phyloP scores from a whole-genome alignment of 2,329 filamentous ascomycete species.

The Aspergillus fructus region DNA sequence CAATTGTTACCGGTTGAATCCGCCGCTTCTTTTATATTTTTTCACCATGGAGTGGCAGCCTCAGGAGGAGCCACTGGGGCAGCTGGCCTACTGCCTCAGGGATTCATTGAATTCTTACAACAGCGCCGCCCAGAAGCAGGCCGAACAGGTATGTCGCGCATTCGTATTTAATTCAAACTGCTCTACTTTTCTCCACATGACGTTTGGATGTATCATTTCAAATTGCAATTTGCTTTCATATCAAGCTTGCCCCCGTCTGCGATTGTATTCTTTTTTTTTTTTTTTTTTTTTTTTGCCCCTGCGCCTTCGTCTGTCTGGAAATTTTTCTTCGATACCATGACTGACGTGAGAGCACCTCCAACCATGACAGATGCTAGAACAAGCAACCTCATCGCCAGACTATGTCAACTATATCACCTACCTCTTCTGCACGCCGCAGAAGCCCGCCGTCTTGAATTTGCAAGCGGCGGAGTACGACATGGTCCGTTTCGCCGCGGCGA shows the following conservation, averaged over 20 bases:
- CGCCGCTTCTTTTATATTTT: slow-evolving; percentile 7
- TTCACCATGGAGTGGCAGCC: slow-evolving; percentile 85
- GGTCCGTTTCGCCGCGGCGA: slow-evolving; percentile 80
- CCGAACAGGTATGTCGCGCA: slow-evolving; percentile 69
- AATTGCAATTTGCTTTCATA: neutral
- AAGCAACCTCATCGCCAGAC: slow-evolving; percentile 84
- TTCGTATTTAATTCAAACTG: slow-evolving; percentile 10
- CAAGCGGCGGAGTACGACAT: slow-evolving; percentile 65
- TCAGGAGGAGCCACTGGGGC: slow-evolving; percentile 78
- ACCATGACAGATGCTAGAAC: slow-evolving; percentile 74
- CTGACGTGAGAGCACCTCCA: slow-evolving; percentile 16
- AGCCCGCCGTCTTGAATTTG: slow-evolving; percentile 57
- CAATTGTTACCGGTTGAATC: slow-evolving; percentile 9
- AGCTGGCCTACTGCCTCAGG: slow-evolving; percentile 84
- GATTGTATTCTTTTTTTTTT: slow-evolving; percentile 6
- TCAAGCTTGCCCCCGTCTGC: neutral
- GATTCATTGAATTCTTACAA: slow-evolving; percentile 88
- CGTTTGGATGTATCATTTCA: neutral
- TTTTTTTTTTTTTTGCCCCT: neutral
- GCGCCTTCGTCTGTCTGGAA: neutral
- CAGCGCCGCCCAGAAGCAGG: slow-evolving; percentile 78
- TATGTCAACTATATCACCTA: slow-evolving; percentile 97
- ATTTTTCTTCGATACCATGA: slow-evolving; percentile 9
- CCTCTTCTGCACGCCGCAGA: slow-evolving; percentile 72
- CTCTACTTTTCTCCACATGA: slow-evolving; percentile 4